Evolutionary conservation across 768 basidiomycete species (phyloP), one percentile per base, ranked within the genome.

Genomic region (Ramaria sp.): DNA sequence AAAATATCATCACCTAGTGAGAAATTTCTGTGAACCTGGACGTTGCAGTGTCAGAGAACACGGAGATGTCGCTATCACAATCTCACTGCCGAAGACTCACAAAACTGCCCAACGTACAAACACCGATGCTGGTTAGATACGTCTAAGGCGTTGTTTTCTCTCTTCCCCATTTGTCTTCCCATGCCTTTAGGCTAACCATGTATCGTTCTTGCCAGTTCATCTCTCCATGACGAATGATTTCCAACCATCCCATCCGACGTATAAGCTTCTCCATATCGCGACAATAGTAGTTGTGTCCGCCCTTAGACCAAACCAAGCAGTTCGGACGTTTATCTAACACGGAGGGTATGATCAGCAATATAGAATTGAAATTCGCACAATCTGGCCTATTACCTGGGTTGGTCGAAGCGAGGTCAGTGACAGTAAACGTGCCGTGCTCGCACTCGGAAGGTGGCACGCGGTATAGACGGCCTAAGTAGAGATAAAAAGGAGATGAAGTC

Each of bases 241-340:
- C 63, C 10, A 79, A 61, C 76, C 73, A 78, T 13, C 61, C 54
- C 53, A 77, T 67, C 49, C 76, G 68, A 9, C 68, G 68, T 13
- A 65, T 34, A 9, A 75, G 62, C 50, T 67, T 68, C 60, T 82
- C 79, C 62, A 78, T 66, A 60, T 81, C 76, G 32, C 78, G 68
- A 15, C 71, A 70, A 63, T 81, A 82, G 62, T 82, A 83, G 58
- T 81, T 81, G 62, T 83, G 79, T 2, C 81, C 81, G 12, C 79
- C 80, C 28, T 70, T 68, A 20, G 78, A 78, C 54, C 54, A 55
- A 37, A 25, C 32, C 22, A 57, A 3, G 53, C 25, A 43, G 16
- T 47, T 6, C 1, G 25, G 25, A 10, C 8, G n/a, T 7, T 18
- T 18, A 9, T 24, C 45, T 47, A 22, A 7, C 25, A 6, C 28